phyloP scores from a whole-genome alignment of 352 stramenopile species.

The Pythium brachiatum region DNA sequence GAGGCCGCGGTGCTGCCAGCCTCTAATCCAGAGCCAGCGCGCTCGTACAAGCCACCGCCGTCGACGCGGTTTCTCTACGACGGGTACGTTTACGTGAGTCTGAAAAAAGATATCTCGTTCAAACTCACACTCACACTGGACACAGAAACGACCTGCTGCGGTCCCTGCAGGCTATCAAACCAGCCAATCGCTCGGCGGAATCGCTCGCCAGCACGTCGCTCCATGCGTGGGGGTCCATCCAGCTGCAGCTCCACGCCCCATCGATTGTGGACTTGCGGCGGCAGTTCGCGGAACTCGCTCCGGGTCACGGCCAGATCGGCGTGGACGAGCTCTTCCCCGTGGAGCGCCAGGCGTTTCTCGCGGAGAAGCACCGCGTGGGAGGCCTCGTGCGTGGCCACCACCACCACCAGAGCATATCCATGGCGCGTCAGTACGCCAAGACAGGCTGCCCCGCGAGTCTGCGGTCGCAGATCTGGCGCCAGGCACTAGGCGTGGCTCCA shows the following conservation, averaged over 20 bases:
- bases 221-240: slow-evolving; percentile 43
- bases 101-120: too few relatives aligned
- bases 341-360: slow-evolving; percentile 51
- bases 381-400: slow-evolving; percentile 53
- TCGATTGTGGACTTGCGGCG: slow-evolving; percentile 42
- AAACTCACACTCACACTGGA: background rate
- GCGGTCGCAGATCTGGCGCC: slow-evolving; percentile 61
- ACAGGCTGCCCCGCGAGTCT: slow-evolving; percentile 62
- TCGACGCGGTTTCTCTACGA: slow-evolving; percentile 64
- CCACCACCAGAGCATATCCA: slow-evolving; percentile 56
- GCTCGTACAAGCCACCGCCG: slow-evolving; percentile 17
- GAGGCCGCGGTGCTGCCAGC: background rate
- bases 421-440: slow-evolving; percentile 76
- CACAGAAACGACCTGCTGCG: slow-evolving; percentile 60
- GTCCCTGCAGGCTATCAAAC: slow-evolving; percentile 58
- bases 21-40: slow-evolving; percentile 1
- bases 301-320: slow-evolving; percentile 51
- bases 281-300: slow-evolving; percentile 51
- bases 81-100: slow-evolving; percentile 29
- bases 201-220: background rate
- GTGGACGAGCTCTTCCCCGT: slow-evolving; percentile 60
- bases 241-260: slow-evolving; percentile 46
- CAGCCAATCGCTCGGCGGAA: slow-evolving; percentile 37
- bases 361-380: slow-evolving; percentile 64
- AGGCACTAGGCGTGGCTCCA: slow-evolving; percentile 41